Base-by-base conservation (phyloP, 179 eudicot species). In the Beta corolliflora region DNA sequence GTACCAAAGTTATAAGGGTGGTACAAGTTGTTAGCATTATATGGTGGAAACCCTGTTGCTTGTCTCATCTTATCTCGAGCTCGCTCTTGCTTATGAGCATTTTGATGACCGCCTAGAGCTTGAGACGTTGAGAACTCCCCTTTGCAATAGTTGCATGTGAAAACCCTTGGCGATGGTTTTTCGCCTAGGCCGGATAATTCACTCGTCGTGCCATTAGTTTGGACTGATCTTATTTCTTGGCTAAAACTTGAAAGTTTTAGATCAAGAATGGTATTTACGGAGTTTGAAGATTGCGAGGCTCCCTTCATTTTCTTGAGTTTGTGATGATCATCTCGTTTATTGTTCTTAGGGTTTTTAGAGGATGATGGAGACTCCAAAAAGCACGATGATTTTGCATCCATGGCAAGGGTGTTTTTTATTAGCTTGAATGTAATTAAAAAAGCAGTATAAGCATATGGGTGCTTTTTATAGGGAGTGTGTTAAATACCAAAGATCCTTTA, bases 21-120 rank as follows among this genome's bases (percentile, higher is more conserved):
- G 82, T 83, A 83, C 44, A 55, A 63, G 46, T 68, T 18, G 5
- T n/a, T 77, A 36, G 9, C 31, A 15, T 0, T 14, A 71, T 19
- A 50, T n/a, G 81, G 53, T 13, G 83, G 46, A 15, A 83, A 73
- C 29, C 78, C 80, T 1, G 60, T 63, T n/a, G 78, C 75, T 31
- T 71, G 85, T 25, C 76, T 71, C 89, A 81, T 76, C 63, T 86
- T 86, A 31, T 82, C 89, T 4, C 81, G 71, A 5, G 85, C 89
- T 68, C 89, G 76, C 70, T 86, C 87, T 79, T 84, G 87, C 25
- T 86, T 86, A 75, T 86, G 89, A 9, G 89, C 89, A 56, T 86
- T 86, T 52, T 86, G 89, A 41, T 86, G 89, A 5, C 89, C 89
- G 0, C 89, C 89, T 31, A 86, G 69, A 23, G 87, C 89, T 73